Percentiles rank a stretch among this genome's conserved stretches.
These are phyloP conservation scores for Phytopythium chamaehyphon DNA, from an alignment of 352 stramenopile genomes.

Conservation along the genomic window DNA sequence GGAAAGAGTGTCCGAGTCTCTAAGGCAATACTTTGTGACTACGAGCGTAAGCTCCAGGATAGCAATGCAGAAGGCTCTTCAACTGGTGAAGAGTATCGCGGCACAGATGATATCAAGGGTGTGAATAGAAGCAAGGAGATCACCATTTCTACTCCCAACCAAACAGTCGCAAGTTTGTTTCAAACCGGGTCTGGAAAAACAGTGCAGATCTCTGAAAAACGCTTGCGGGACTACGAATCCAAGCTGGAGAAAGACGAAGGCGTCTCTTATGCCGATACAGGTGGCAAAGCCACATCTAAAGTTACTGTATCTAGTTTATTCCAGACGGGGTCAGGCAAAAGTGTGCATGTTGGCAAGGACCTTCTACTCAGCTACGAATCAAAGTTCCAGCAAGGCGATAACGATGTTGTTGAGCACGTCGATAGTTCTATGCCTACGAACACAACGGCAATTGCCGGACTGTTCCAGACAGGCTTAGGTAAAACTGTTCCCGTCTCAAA, in stretches of 20 bases:
- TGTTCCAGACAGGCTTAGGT: constrained; percentile 32
- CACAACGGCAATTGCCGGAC: neutral
- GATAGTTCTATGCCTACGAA: neutral
- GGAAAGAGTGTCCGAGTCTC: constrained; percentile 4
- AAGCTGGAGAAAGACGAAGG: constrained; percentile 5
- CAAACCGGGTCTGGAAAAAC: constrained; percentile 25
- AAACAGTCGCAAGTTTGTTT: neutral
- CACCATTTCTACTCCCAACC: neutral
- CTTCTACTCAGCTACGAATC: constrained; percentile 22
- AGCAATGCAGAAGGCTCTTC: neutral
- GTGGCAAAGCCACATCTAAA: neutral
- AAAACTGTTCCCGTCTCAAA: constrained; percentile 24
- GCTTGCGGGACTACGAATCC: constrained; percentile 19
- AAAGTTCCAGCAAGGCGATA: constrained; percentile 4
- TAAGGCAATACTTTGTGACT: neutral
- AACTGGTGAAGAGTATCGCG: too few relatives aligned
- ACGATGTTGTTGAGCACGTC: neutral
- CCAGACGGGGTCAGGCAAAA: constrained; percentile 23
- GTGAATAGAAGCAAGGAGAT: too few relatives aligned
- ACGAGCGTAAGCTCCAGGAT: neutral
- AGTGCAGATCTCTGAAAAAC: constrained; percentile 23
- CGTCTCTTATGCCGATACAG: neutral
- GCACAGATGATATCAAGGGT: too few relatives aligned
- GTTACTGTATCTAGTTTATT: neutral
- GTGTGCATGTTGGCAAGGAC: constrained; percentile 22